Base-by-base conservation (phyloP, 192 early-diverging fungal species). In the Podila epicladia region DNA sequence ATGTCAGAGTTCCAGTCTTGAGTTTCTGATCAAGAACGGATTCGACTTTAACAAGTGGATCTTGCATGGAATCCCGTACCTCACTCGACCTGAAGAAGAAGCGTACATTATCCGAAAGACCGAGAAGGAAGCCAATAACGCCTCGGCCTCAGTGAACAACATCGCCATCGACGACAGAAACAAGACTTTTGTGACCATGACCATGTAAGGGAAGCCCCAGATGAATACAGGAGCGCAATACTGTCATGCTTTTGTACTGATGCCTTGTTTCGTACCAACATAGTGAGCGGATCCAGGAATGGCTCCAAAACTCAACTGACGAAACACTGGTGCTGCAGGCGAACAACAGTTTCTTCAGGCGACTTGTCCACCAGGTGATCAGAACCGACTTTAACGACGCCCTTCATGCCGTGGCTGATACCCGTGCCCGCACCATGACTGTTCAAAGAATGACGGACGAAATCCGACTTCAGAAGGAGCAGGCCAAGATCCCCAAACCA, bases 11-110 rank as follows among this genome's bases (percentile, higher is more conserved):
- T 78, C 82, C 28, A 89, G 87, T 63, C 51, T 99, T 28, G 87
- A 91, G 57, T 99, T 99, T 73, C 83, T 99, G 35, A 62, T 83
- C 8, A 76, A 86, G 7, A 92, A 92, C 82, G 84, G 88, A 3
- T 97, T 99, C 83, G 94, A 97, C 69, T 97, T 99, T 51, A 96
- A 97, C 85, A 95, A 95, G 64, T 93, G 94, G 87, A 90, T 96
- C 41, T 80, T 82, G 19, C 74, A 89, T 66, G 95, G 96, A n/a
- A 91, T 96, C 28, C 92, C 94, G 0, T 96, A 89, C 66, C 62
- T 92, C 57, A 94, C 87, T 26, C 82, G 67, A 12, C 82, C 84
- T 0, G 91, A 96, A 57, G 90, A 93, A 58, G 83, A 77, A 29
- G 55, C 58, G 9, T 66, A 74, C 53, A 53, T 74, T 53, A 15